Evolutionary conservation across 768 basidiomycete genomes (phyloP), one percentile per base, ranked within the genome.

Genomic region (Boletus huronensis): DNA sequence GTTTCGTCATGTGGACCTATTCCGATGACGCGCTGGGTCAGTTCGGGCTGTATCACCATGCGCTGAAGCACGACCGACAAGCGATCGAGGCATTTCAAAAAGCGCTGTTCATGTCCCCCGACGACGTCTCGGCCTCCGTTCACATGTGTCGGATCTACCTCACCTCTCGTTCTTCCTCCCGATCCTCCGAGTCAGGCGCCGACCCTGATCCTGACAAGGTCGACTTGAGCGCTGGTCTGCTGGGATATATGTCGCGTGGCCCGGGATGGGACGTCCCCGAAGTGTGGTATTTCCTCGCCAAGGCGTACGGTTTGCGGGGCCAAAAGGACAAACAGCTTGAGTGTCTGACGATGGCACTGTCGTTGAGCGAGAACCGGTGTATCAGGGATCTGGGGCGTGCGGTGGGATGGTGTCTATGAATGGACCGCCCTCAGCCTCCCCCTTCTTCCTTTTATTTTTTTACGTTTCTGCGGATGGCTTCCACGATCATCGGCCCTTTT

Each of bases 201-300:
- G 67, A 69, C 6, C 62, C 65, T 1, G 71, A 70, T 19, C 60
- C 64, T 42, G 77, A 74, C 58, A 80, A 86, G 63, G 77, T 88
- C 8, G 92, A 96, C 64, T 76, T 97, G 36, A 91, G 91, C 0
- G 92, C 90, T 5, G 87, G 88, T 3, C 73, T 95, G 63, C 77
- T 98, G 26, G 81, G 81, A 1, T 83, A 89, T 58, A 65, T 93
- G 45, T 90, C 93, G 0, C 82, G 83, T 38, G 90, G 88, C 0
- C 74, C 76, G 0, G 96, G 88, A 11, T 98, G 94, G 93, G 88
- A 97, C 67, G 81, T 89, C 2, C 83, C 94, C 0, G 96, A 98
- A 68, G 95, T 90, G 25, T 99, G 96, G 96, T 96, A 88, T 70
- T 90, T 85, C 68, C 78, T 98, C 14, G 90, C 86, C 6, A 91